Conservation (phyloP, 306 rosid species). For the Astragalus membranaceus region DNA sequence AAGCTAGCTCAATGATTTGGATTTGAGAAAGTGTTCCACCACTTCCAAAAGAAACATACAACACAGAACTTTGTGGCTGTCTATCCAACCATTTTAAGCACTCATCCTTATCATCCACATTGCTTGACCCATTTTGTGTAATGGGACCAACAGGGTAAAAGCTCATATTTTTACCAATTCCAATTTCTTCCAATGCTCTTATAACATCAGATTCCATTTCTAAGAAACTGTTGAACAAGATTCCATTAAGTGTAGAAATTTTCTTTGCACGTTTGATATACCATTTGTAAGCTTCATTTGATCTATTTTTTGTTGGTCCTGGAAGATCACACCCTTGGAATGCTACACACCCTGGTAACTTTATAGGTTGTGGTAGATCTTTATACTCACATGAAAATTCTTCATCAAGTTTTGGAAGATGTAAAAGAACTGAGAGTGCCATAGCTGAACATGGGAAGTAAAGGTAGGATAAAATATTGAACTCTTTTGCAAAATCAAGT, state of each 20-base stretch:
- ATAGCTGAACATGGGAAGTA: slow-evolving; percentile 9
- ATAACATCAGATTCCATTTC: no score
- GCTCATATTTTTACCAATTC: no score
- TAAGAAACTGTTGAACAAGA: slow-evolving; percentile 15
- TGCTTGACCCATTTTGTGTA: no score
- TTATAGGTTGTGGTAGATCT: neutral
- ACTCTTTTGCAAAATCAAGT: slow-evolving; percentile 13
- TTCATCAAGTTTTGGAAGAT: slow-evolving; percentile 15
- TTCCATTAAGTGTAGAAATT: neutral
- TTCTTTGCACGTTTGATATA: slow-evolving; percentile 2
- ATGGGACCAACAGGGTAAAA: no score
- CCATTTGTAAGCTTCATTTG: neutral
- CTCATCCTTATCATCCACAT: no score
- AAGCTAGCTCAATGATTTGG: slow-evolving; percentile 24
- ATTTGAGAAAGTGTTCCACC: slow-evolving; percentile 33
- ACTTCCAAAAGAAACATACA: slow-evolving; percentile 17
- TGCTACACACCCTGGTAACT: slow-evolving; percentile 22
- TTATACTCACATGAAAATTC: slow-evolving; percentile 1
- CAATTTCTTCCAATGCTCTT: no score
- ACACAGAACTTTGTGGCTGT: neutral
- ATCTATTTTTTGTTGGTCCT: neutral
- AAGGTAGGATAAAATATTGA: slow-evolving; percentile 12
- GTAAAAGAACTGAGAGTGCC: neutral
- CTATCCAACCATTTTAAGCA: slow-evolving; percentile 13
- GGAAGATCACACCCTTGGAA: slow-evolving; percentile 14